Evolutionary conservation across 1,284 basidiomycete species (phyloP).

Genomic region (Xerocomus amazonicus): DNA sequence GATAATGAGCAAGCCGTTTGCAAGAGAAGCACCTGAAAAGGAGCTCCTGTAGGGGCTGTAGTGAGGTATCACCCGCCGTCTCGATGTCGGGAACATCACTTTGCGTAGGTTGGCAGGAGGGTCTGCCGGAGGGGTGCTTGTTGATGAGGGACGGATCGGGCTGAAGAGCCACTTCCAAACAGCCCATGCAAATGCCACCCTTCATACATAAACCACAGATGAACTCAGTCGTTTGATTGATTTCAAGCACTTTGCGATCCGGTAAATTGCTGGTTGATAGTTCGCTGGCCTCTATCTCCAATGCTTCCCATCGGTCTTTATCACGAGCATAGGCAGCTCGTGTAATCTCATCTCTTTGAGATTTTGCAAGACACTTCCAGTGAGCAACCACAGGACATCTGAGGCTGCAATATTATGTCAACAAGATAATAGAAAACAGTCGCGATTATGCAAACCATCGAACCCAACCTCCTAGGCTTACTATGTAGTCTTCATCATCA

Average conservation of each 20-base stretch:
- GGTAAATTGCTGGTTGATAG: conserved; percentile 24
- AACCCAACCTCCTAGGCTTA: conserved; percentile 77
- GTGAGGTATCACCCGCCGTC: conserved; percentile 22
- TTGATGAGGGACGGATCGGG: conserved; percentile 36
- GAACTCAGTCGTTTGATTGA: conserved; percentile 71
- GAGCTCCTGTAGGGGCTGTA: conserved; percentile 40
- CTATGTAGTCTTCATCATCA: conserved; percentile 54
- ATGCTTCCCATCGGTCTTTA: conserved; percentile 36
- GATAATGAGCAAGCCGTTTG: conserved; percentile 78
- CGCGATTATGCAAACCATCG: conserved; percentile 55
- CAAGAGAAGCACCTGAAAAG: conserved; percentile 81
- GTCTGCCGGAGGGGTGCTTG: conserved; percentile 15
- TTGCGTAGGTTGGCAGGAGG: conserved; percentile 13
- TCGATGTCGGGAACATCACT: conserved; percentile 26
- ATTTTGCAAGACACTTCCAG: conserved; percentile 71
- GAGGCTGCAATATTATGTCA: conserved; percentile 42
- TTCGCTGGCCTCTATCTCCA: conserved; percentile 13
- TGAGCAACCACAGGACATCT: conserved; percentile 76
- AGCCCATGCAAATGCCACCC: conserved; percentile 75
- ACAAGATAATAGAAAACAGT: conserved; percentile 2
- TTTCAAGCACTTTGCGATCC: conserved; percentile 38
- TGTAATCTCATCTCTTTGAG: conserved; percentile 70
- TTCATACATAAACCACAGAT: conserved; percentile 75
- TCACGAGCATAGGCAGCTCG: conserved; percentile 58
- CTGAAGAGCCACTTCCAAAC: conserved; percentile 55